Conservation (phyloP, 768 basidiomycete species). For the Mycena floridula region DNA sequence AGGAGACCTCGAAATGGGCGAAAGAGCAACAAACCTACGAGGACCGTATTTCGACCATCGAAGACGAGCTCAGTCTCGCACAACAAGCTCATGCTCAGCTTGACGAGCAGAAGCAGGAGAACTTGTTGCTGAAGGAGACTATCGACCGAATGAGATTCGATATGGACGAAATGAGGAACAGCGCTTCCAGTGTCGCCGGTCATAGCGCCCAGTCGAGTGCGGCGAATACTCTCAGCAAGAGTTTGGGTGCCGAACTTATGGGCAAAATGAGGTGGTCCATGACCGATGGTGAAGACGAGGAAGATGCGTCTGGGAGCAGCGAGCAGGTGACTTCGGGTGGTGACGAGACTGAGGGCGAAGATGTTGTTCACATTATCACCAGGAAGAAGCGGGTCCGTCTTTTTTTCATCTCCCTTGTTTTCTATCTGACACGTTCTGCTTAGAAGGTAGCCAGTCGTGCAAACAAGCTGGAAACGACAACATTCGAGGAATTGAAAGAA, state of each 20-base stretch:
- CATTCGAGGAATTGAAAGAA: constrained; percentile 62
- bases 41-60: constrained; percentile 61
- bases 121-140: constrained; percentile 88
- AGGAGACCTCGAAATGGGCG: constrained; percentile 61
- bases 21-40: constrained; percentile 71
- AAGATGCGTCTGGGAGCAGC: constrained; percentile 22
- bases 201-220: constrained; percentile 42
- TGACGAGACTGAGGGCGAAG: constrained; percentile 58
- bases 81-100: constrained; percentile 68
- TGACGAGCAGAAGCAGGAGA: constrained; percentile 94
- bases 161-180: constrained; percentile 81
- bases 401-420: constrained; percentile 2
- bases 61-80: constrained; percentile 63
- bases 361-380: constrained; percentile 84
- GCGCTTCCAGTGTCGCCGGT: constrained; percentile 16
- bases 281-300: constrained; percentile 29
- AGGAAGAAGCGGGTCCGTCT: constrained; percentile 62
- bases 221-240: constrained; percentile 60
- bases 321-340: constrained; percentile 41
- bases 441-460: constrained; percentile 67
- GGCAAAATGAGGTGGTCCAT: constrained; percentile 49
- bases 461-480: constrained; percentile 39
- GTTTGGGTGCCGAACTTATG: constrained; percentile 66
- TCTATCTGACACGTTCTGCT: too few species aligned
- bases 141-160: constrained; percentile 94